Evolutionary conservation across 2,329 filamentous ascomycete species (phyloP), one percentile per base, ranked within the genome.

Genomic region (Colletotrichum tanaceti): DNA sequence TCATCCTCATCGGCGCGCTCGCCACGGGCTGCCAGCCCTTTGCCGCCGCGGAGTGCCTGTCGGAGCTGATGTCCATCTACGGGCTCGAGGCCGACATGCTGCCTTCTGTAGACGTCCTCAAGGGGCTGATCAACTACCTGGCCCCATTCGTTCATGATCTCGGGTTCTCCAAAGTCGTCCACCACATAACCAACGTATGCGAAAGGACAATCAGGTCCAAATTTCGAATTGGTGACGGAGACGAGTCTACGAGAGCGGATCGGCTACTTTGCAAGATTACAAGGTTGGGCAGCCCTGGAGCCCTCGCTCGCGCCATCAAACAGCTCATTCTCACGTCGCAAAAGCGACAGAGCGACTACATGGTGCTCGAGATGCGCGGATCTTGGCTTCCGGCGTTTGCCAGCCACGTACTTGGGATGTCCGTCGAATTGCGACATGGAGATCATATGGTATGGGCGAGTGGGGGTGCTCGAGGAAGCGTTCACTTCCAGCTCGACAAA

Each of bases 371-470:
- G 4, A 32, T 24, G 14, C 20, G 35, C 0, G 44, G 44, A 1
- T 44, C 46, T 2, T 59, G 54, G 54, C 46, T 58, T 3, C 46
- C 54, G 3, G 54, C 62, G 1, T 65, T 59, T n/a, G 47, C 54
- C 0, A 44, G n/a, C 7, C 46, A 53, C 22, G 11, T 59, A 5
- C 39, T 65, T 16, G 62, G 54, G 13, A 65, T 65, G 44, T 59
- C 54, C 1, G 46, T 65, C 5, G 9, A 65, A 5, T 5, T 65
- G 4, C n/a, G 18, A 4, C 9, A 16, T n/a, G 9, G n/a, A 0
- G 6, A 46, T 4, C 22, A 38, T 4, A 1, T 28, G 1, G 14
- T 53, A 0, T 65, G 46, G 44, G 54, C 54, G 1, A 35, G 46
- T 24, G 54, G 38, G 7, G 54, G 62, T 4, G 38, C 58, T 2